phyloP scores from a whole-genome alignment of 208 protist genomes.

The Trypanosoma vivax region DNA sequence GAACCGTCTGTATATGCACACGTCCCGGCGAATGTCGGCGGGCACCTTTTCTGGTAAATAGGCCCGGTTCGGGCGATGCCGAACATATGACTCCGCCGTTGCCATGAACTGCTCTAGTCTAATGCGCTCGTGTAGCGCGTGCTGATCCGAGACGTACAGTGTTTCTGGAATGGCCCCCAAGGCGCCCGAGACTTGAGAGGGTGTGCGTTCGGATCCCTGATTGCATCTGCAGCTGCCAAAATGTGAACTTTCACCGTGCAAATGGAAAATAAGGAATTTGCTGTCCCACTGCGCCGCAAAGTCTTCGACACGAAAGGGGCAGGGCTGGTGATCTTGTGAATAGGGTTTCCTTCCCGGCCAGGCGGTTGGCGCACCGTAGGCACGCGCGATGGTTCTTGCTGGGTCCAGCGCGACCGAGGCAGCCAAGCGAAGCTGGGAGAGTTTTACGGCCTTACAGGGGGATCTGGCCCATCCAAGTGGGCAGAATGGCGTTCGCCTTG shows the following conservation, averaged over 20 bases:
- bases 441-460: neutral
- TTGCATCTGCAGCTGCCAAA: too few species aligned
- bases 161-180: neutral
- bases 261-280: slow-evolving; percentile 19
- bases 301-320: slow-evolving; percentile 11
- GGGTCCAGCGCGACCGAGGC: slow-evolving; percentile 6
- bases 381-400: neutral
- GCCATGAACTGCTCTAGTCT: slow-evolving; percentile 65
- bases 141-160: slow-evolving; percentile 48
- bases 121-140: slow-evolving; percentile 72
- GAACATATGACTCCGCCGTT: slow-evolving; percentile 68
- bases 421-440: slow-evolving; percentile 5
- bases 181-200: neutral
- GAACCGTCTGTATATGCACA: slow-evolving; percentile 25
- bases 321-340: neutral
- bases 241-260: too few species aligned
- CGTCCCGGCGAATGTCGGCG: slow-evolving; percentile 24
- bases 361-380: slow-evolving; percentile 1
- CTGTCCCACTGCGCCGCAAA: slow-evolving; percentile 19
- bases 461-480: neutral
- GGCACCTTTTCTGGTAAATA: slow-evolving; percentile 25
- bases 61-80: slow-evolving; percentile 5
- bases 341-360: neutral
- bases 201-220: neutral
- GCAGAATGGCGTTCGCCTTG: slow-evolving; percentile 15